phyloP scores from a whole-genome alignment of 495 filamentous ascomycete species.

The Xylaria curta region DNA sequence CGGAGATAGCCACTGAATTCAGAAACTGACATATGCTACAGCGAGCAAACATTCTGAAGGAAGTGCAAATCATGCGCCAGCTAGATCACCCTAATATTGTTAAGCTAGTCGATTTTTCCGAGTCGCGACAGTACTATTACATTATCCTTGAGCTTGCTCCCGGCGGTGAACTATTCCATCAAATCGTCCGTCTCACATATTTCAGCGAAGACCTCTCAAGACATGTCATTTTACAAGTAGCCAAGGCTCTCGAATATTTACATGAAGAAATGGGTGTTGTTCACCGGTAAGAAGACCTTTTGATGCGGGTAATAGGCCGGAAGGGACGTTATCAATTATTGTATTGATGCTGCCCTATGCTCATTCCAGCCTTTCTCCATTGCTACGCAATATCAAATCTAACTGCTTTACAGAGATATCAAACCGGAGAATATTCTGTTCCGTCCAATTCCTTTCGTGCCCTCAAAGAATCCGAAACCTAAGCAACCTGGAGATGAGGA shows the following conservation, averaged over 20 bases:
- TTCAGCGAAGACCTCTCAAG: slow-evolving; percentile 95
- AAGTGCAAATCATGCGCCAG: slow-evolving; percentile 98
- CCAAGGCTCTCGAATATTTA: slow-evolving; percentile 89
- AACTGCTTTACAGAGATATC: slow-evolving; percentile 76
- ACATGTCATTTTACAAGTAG: slow-evolving; percentile 93
- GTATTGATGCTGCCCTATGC: background rate
- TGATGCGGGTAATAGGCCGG: background rate
- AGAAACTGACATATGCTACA: slow-evolving; percentile 46
- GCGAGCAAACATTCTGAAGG: slow-evolving; percentile 96
- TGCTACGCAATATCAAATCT: background rate
- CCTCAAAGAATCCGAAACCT: slow-evolving; percentile 79
- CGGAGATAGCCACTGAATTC: background rate
- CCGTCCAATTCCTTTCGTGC: slow-evolving; percentile 80
- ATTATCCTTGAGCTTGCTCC: slow-evolving; percentile 95
- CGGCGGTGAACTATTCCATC: slow-evolving; percentile 96
- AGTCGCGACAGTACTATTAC: slow-evolving; percentile 95
- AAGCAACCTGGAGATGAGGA: slow-evolving; percentile 88
- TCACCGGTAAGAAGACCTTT: slow-evolving; percentile 73
- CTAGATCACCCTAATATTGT: slow-evolving; percentile 95
- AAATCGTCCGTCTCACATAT: slow-evolving; percentile 97
- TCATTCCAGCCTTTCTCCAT: background rate
- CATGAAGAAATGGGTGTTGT: slow-evolving; percentile 96
- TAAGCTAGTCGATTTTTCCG: slow-evolving; percentile 89
- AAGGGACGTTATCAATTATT: background rate
- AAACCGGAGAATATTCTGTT: slow-evolving; percentile 98